Evolutionary conservation across 2,329 filamentous ascomycete genomes (phyloP).

Genomic region (Talaromyces rugulosus): DNA sequence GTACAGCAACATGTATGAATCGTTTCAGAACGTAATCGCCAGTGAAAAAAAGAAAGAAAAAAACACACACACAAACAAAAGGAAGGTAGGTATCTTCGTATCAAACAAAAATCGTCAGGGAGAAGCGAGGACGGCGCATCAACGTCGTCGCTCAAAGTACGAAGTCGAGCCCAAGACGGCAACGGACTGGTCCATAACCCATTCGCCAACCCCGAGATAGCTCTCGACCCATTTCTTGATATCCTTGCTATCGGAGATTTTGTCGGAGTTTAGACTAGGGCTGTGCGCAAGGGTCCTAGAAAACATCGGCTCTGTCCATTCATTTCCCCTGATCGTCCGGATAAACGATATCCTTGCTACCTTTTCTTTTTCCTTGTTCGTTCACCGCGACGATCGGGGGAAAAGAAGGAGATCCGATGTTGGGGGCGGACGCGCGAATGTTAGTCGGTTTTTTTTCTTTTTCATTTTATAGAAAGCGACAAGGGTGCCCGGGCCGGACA

Average conservation of each 20-base stretch:
- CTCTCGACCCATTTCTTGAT: constrained; percentile 85
- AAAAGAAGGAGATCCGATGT: constrained; percentile 16
- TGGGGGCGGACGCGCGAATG: constrained; percentile 18
- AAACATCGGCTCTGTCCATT: constrained; percentile 8
- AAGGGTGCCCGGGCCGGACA: neutral
- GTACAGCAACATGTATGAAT: neutral
- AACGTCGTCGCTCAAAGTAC: constrained; percentile 89
- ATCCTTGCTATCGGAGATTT: constrained; percentile 77
- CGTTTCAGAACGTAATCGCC: neutral
- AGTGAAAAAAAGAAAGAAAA: neutral
- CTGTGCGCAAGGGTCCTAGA: constrained; percentile 25
- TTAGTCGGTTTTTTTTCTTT: constrained; percentile 4
- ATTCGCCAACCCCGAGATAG: constrained; percentile 92
- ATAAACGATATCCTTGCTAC: neutral
- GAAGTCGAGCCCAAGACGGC: constrained; percentile 82
- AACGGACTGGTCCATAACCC: constrained; percentile 96
- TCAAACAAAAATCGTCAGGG: neutral
- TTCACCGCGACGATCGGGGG: constrained; percentile 4
- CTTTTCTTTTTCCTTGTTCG: neutral
- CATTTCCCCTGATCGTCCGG: neutral
- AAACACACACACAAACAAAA: neutral
- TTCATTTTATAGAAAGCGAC: neutral
- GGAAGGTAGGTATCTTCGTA: neutral
- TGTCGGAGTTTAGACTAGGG: constrained; percentile 81
- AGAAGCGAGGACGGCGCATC: constrained; percentile 21